phyloP scores from a whole-genome alignment of 176 grass and related monocot genomes.

The Aegilops speltoides region DNA sequence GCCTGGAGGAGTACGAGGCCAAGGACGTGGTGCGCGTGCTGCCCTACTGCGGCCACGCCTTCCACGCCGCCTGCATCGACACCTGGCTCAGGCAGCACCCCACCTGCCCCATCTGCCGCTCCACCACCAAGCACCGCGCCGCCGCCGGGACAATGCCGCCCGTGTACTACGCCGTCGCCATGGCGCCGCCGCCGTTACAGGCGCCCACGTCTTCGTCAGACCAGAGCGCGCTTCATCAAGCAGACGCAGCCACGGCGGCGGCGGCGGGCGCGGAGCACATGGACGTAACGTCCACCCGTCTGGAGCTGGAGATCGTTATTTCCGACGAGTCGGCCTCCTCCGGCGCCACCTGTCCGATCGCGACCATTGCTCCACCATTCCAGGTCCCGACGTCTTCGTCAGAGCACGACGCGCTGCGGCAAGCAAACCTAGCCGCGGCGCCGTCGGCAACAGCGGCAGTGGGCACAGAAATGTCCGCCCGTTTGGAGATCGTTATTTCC shows the following conservation, averaged over 20 bases:
- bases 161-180: slow-evolving; percentile 21
- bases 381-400: slow-evolving; percentile 26
- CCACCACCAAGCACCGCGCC: slow-evolving; percentile 44
- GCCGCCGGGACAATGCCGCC: slow-evolving; percentile 22
- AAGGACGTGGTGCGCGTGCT: slow-evolving; percentile 68
- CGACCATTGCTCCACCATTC: background rate
- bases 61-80: slow-evolving; percentile 80
- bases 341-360: background rate
- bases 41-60: slow-evolving; percentile 60
- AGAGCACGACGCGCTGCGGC: background rate
- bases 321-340: slow-evolving; percentile 19
- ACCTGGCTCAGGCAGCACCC: slow-evolving; percentile 63
- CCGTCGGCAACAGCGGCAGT: background rate
- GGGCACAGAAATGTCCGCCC: background rate
- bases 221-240: background rate
- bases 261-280: background rate
- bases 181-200: background rate
- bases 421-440: background rate
- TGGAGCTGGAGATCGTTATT: slow-evolving; percentile 38
- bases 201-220: slow-evolving; percentile 24
- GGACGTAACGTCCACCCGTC: background rate
- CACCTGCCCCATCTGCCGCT: slow-evolving; percentile 70
- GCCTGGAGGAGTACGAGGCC: slow-evolving; percentile 60
- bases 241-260: background rate
- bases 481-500: slow-evolving; percentile 29